Conservation (phyloP, 208 protist genomes). For the Wallacemonas sp. region DNA sequence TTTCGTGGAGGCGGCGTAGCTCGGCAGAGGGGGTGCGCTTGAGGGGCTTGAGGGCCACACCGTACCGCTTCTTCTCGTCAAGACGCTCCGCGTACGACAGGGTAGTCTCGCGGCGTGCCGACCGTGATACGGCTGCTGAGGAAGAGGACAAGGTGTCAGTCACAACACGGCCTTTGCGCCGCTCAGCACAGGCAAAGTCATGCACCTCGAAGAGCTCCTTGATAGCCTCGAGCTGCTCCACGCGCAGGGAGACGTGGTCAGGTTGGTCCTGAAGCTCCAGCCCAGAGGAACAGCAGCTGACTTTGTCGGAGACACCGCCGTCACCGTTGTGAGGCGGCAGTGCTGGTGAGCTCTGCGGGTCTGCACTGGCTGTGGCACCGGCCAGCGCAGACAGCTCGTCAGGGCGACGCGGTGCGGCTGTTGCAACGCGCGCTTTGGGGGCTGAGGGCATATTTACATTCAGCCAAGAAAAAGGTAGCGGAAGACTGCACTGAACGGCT, state of each 20-base stretch:
- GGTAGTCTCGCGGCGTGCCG: not conserved
- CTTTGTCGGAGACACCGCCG: not conserved
- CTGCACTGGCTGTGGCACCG: not conserved
- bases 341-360: not conserved
- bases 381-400: not conserved
- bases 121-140: not conserved
- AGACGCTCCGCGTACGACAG: not conserved
- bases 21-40: slow-evolving; percentile 1
- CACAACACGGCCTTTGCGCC: not conserved
- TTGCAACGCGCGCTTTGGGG: slow-evolving; percentile 11
- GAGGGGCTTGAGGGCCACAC: slow-evolving; percentile 5
- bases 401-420: not conserved
- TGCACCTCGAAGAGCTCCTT: slow-evolving; percentile 39
- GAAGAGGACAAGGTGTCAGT: not conserved
- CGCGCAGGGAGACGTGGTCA: slow-evolving; percentile 6
- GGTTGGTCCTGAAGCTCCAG: not conserved
- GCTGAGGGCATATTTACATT: not conserved
- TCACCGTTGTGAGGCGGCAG: not conserved
- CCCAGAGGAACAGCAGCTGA: not conserved
- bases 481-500: not conserved
- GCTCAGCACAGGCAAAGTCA: slow-evolving; percentile 26
- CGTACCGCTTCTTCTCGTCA: slow-evolving; percentile 8
- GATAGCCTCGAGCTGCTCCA: slow-evolving; percentile 28
- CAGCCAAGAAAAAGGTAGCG: slow-evolving; percentile 4
- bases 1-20: slow-evolving; percentile 1